phyloP scores from a whole-genome alignment of 2,329 filamentous ascomycete genomes.

The Colletotrichum somersetense region DNA sequence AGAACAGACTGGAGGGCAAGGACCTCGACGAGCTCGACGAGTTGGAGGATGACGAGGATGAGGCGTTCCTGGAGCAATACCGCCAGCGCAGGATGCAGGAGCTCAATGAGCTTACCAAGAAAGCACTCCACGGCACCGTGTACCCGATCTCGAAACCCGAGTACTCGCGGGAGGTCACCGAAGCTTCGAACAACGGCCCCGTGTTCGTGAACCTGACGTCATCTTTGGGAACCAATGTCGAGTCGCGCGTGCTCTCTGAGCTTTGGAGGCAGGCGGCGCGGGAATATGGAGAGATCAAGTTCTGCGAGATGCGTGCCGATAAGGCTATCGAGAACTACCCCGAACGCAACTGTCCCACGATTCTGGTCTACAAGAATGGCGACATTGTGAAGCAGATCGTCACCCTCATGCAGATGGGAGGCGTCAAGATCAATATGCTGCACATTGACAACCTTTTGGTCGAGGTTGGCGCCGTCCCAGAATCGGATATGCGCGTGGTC shows the following conservation, averaged over 20 bases:
- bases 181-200: slow-evolving; percentile 78
- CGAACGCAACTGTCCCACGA: slow-evolving; percentile 93
- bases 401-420: slow-evolving; percentile 84
- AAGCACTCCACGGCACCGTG: slow-evolving; percentile 87
- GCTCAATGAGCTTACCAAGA: slow-evolving; percentile 78
- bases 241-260: slow-evolving; percentile 85
- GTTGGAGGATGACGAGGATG: slow-evolving; percentile 95
- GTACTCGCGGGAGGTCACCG: slow-evolving; percentile 91
- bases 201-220: slow-evolving; percentile 87
- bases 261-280: slow-evolving; percentile 86
- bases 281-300: slow-evolving; percentile 95
- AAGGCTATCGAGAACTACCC: slow-evolving; percentile 98
- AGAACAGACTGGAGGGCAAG: slow-evolving; percentile 93
- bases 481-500: slow-evolving; percentile 82
- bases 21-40: slow-evolving; percentile 94
- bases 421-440: slow-evolving; percentile 76
- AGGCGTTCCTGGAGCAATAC: slow-evolving; percentile 89
- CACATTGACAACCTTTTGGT: slow-evolving; percentile 87
- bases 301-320: slow-evolving; percentile 92
- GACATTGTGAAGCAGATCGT: slow-evolving; percentile 94
- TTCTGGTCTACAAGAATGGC: slow-evolving; percentile 91
- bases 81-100: slow-evolving; percentile 89
- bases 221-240: slow-evolving; percentile 81
- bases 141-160: slow-evolving; percentile 96
- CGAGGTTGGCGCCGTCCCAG: slow-evolving; percentile 82